Base-by-base conservation (phyloP, 257 asterid species). In the Anisodus tanguticus region DNA sequence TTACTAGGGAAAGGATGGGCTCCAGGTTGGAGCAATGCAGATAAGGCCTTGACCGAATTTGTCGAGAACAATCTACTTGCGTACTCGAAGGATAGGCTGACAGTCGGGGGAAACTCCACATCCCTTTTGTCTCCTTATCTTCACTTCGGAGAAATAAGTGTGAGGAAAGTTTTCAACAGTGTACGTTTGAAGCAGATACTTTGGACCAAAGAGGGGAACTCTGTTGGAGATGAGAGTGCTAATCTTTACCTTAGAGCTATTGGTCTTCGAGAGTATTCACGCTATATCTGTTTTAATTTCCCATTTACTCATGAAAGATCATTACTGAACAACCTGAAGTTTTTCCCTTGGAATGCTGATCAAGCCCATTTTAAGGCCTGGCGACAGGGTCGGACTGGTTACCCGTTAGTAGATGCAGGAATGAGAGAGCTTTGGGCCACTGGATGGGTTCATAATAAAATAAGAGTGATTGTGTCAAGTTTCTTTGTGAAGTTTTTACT, bases 391-490 rank as follows among this genome's bases (percentile, higher is more conserved):
- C 90, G 95, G 69, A 95, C 99, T 0, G 99, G 99, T 15, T 96
- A 94, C 45, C 99, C 99, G 0, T 83, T 96, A 26, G 98, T 96
- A 9, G 99, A 96, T 85, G 98, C 99, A 1, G 99, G 99, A 39
- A 94, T 94, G 98, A 91, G 98, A 79, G 98, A 96, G 86, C 95
- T 96, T 11, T 94, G 99, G 99, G 99, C 98, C 13, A 94, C 95
- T 0, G 99, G 99, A 31, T 94, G 99, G 98, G 90, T 93, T 67
- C 99, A 96, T 82, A 96, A 96, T 85, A 86, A 93, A 90, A 91
- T 94, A 67, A 85, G 98, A 85, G 93, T 94, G 43, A 91, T 96
- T 11, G 98, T 94, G 39, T 91, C 98, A 13, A 90, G 99, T 81
- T 95, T 95, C 86, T 94, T 81, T 68, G 99, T 95, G 64, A 94